Base-by-base conservation (phyloP, 2,329 filamentous ascomycete species). In the Xylaria sp. region DNA sequence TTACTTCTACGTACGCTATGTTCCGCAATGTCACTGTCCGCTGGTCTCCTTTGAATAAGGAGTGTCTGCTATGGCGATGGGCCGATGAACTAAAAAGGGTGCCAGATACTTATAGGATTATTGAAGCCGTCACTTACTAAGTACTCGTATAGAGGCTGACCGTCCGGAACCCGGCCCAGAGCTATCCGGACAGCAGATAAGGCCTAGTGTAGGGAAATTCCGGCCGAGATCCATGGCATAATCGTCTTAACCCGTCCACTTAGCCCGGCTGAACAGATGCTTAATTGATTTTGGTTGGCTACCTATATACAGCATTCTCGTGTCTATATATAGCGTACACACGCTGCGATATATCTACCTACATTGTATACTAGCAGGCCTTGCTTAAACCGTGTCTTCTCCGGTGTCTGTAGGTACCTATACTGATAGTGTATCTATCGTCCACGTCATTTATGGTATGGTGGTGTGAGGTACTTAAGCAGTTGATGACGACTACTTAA, bases 401-500 rank as follows among this genome's bases (percentile, higher is more conserved):
- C 10, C 1, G 9, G 13, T 20, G 39, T 41, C 39, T 41, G 15
- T 18, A 41, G 15, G 5, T 18, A 12, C 18, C 44, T 46, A 9
- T 18, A 20, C 50, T 32, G 5, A 12, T 18, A 46, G 9, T 32
- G 41, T 12, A 41, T 15, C 0, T 15, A 34, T 44, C 23, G 20
- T 18, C 37, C 34, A 62, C 39, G n/a, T 61, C 39, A 56, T 23
- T 50, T 12, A 60, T 20, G n/a, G 46, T 10, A 6, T 5, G 1
- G 25, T 39, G 23, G 23, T 41, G 32, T 50, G 23, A 34, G 18
- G 51, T 37, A 20, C 23, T 39, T 54, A 50, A 12, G 50, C 55
- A 54, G 28, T 23, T 65, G 32, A 56, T 18, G 56, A 60, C 37
- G 39, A 52, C 28, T 32, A 15, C 50, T 55, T 28, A 28, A 28